Percentiles rank a stretch among this genome's conserved stretches.
phyloP scores from a whole-genome alignment of 139 green algal genomes.

The Dunaliella primolecta region DNA sequence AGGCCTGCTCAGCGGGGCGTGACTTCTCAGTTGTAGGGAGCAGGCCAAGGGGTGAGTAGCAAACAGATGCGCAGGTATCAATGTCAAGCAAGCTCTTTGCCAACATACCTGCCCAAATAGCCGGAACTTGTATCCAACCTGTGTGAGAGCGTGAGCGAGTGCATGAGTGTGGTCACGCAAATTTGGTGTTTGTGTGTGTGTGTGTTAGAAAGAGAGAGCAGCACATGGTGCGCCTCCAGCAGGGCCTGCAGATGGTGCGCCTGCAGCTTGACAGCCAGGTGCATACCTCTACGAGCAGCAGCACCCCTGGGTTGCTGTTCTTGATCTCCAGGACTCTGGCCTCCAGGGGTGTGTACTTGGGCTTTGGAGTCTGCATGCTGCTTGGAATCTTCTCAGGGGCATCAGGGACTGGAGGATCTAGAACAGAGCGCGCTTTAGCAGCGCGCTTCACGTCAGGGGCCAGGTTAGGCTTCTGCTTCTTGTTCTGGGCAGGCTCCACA shows the following conservation, averaged over 20 bases:
- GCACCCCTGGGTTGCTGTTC: conserved; percentile 54
- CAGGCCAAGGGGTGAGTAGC: too few species aligned
- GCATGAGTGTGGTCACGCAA: too few species aligned
- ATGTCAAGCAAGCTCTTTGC: background rate
- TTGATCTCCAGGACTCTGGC: conserved; percentile 65
- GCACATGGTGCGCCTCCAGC: too few species aligned
- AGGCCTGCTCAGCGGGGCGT: too few species aligned
- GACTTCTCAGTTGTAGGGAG: too few species aligned
- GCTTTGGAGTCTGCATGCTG: too few species aligned
- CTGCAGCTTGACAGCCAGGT: background rate
- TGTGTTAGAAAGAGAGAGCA: too few species aligned
- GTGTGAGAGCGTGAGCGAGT: too few species aligned
- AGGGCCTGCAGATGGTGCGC: background rate
- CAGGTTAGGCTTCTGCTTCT: too few species aligned
- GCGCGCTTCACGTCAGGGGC: background rate
- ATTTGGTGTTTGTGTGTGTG: too few species aligned
- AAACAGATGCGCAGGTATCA: too few species aligned
- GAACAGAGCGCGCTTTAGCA: background rate
- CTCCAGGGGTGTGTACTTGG: conserved; percentile 74
- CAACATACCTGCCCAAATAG: conserved; percentile 69
- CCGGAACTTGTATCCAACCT: conserved; percentile 75
- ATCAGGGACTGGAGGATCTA: background rate
- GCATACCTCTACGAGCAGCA: conserved; percentile 81
- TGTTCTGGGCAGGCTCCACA: too few species aligned
- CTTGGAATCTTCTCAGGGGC: background rate